Evolutionary conservation across 2,329 filamentous ascomycete genomes (phyloP).

Genomic region (Ophiosphaerella narmari): DNA sequence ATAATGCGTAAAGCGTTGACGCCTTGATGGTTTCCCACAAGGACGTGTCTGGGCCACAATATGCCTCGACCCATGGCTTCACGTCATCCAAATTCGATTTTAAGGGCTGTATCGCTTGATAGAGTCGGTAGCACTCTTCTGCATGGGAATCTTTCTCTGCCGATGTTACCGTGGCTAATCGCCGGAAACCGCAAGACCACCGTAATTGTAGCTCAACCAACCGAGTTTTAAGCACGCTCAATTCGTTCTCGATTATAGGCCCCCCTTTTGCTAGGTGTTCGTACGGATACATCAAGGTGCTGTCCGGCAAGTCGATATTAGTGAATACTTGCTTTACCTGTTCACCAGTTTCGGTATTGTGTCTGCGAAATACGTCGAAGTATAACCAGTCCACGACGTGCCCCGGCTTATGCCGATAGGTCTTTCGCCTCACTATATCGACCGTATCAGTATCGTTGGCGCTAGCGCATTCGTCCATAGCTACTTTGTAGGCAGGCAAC

Average conservation of each 20-base stretch:
- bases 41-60: neutral
- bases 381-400: constrained; percentile 69
- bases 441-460: constrained; percentile 17
- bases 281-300: too few species aligned
- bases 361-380: constrained; percentile 56
- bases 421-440: constrained; percentile 21
- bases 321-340: too few species aligned
- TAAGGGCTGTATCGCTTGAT: constrained; percentile 23
- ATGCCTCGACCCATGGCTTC: constrained; percentile 13
- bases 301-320: too few species aligned
- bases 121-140: constrained; percentile 25
- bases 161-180: neutral
- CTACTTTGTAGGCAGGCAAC: constrained; percentile 43
- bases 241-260: too few species aligned
- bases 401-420: constrained; percentile 22
- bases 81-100: constrained; percentile 14
- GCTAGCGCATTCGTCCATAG: constrained; percentile 30
- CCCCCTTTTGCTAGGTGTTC: too few species aligned
- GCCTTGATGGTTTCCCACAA: constrained; percentile 55
- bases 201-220: neutral
- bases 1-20: constrained; percentile 46
- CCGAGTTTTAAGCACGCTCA: too few species aligned
- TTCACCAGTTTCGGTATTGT: constrained; percentile 38
- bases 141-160: constrained; percentile 17
- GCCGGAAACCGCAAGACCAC: constrained; percentile 13